Base-by-base conservation (phyloP, 495 filamentous ascomycete species). In the Trichoderma gamsii region DNA sequence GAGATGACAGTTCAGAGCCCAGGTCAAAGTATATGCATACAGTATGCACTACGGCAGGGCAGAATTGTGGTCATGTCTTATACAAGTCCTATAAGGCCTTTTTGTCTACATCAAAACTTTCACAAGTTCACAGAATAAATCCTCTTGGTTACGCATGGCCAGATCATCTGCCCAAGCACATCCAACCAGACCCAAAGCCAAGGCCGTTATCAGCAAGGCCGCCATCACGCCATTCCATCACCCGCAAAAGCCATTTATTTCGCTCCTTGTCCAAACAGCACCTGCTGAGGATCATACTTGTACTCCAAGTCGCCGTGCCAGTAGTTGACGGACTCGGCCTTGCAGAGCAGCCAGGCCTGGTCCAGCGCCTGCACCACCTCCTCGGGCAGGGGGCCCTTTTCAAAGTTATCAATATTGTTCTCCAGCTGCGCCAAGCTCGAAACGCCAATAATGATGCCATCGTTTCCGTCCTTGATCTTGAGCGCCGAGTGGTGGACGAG, bases 301-400 rank as follows among this genome's bases (percentile, higher is more conserved):
- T 93, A 94, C 77, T 89, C 84, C 68, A 95, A 75, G 65, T 92
- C 88, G 61, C 87, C 73, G 69, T 93, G 91, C 90, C 90, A 95
- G 71, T 92, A 94, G 59, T 87, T 83, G 8, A 85, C 77, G 13
- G 87, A 83, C n/a, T 88, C 86, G 11, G 84, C 71, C 82, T 93
- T 92, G 13, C 83, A 75, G 16, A 92, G 77, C 69, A 61, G 44
- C 89, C 89, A 91, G 12, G 92, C 93, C 77, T 92, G 82, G 73
- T 97, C 92, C 65, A 97, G 77, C 25, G 84, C 89, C 73, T 89
- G 76, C 21, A 97, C 83, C 27, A 97, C 90, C 64, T 95, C 92
- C 59, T 93, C 86, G 0, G 93, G 93, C 64, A 97, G 78, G 13
- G 93, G 93, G 0, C 92, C 92, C 79, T 96, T 96, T 78, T 95